These are phyloP conservation scores for Xylariaceae sp. DNA, from an alignment of 2,329 filamentous ascomycete species.

Conservation along the genomic window DNA sequence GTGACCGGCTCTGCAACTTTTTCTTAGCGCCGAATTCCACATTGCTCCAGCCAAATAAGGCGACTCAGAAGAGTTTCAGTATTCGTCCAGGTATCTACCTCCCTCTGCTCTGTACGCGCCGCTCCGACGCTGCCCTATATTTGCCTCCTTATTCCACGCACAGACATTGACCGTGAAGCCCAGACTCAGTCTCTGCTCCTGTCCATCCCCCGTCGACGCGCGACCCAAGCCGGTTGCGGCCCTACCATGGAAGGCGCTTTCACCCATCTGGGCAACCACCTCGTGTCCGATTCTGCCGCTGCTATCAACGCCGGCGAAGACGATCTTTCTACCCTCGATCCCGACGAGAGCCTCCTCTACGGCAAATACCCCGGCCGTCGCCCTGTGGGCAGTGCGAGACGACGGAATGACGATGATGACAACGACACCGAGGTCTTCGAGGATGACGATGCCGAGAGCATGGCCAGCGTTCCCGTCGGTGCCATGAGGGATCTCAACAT, in stretches of 20 bases:
- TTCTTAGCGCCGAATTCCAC: conserved; percentile 4
- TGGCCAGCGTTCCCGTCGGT: conserved; percentile 75
- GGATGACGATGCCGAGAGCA: conserved; percentile 68
- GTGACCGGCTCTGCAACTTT: conserved; percentile 12
- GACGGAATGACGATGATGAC: conserved; percentile 80
- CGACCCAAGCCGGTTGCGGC: conserved; percentile 16
- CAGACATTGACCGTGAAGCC: too few species aligned
- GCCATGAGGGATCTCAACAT: conserved; percentile 60
- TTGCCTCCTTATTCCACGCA: too few species aligned
- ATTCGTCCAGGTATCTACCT: too few species aligned
- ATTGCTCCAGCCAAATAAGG: too few species aligned
- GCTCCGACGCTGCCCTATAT: too few species aligned
- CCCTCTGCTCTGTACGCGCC: too few species aligned
- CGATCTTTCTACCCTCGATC: conserved; percentile 60
- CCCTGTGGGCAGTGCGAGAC: conserved; percentile 38
- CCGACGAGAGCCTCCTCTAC: conserved; percentile 76
- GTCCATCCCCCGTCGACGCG: too few species aligned
- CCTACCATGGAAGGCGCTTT: conserved; percentile 75
- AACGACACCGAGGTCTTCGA: conserved; percentile 78
- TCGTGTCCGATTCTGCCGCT: conserved; percentile 74
- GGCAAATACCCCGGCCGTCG: conserved; percentile 55
- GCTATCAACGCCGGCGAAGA: conserved; percentile 85
- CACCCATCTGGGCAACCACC: conserved; percentile 78
- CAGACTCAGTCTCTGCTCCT: too few species aligned
- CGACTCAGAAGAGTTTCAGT: too few species aligned